Base-by-base conservation (phyloP, 1,284 basidiomycete species). In the Pseudozyma pruni region DNA sequence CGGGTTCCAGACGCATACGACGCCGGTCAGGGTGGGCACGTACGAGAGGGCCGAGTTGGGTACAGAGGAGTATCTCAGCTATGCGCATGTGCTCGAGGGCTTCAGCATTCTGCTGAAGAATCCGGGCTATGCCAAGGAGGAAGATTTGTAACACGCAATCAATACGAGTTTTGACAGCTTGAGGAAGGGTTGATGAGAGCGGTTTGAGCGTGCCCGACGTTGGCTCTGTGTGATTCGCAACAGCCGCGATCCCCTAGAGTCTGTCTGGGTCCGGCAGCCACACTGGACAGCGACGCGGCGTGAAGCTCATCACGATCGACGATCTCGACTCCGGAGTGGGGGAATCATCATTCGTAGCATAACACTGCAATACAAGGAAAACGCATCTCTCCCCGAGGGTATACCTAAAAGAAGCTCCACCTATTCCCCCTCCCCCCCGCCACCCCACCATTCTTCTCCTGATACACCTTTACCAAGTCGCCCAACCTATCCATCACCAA, bases 51-150 rank as follows among this genome's bases (percentile, higher is more conserved):
- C 92, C 4, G 96, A 98, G 84, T 84, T 98, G 74, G 96, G 92
- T 16, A 98, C 94, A 27, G 96, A 98, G 83, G 95, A 98, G 85
- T 98, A 87, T 83, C 91, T 98, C 78, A 90, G 93, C 9, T 99
- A 91, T 83, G 87, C 89, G 45, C 89, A 89, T 74, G 72, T 81
- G 3, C 53, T 79, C 25, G 72, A 75, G 52, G 71, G 75, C 64
- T 69, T 80, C 51, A 81, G 77, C 32, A 74, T 85, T 19, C 53
- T 84, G 47, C 71, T 72, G 46, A 84, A 84, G 75, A 85, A 85
- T 66, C 81, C 83, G 45, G 83, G 84, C 3, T 84, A 79, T 62
- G 81, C 83, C 57, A 76, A 82, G 71, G 67, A 76, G 51, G 74
- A 74, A 29, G 68, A 71, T 41, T 37, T 71, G 42, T 71, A 39